phyloP scores from a whole-genome alignment of 139 green algal genomes.

The Tetradesmus obliquus region DNA sequence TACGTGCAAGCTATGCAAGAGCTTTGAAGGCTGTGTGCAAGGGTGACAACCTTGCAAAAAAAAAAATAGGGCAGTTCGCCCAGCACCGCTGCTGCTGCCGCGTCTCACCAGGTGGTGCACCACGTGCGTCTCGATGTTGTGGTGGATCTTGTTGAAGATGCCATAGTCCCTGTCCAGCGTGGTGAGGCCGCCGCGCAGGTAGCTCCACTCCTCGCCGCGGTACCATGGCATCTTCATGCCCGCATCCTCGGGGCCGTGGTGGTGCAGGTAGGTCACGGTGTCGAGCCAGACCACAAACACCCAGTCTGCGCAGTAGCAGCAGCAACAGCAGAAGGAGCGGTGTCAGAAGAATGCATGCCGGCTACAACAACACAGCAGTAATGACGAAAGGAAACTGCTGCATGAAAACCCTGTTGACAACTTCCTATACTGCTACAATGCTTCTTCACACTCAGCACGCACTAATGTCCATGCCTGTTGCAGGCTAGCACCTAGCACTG shows the following conservation, averaged over 20 bases:
- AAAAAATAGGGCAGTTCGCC: no score
- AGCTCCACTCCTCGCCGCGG: slow-evolving; percentile 95
- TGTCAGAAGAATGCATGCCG: no score
- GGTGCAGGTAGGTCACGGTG: slow-evolving; percentile 96
- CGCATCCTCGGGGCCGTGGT: slow-evolving; percentile 83
- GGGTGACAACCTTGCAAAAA: no score
- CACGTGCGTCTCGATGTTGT: slow-evolving; percentile 97
- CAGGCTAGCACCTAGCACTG: no score
- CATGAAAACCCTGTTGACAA: no score
- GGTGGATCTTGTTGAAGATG: slow-evolving; percentile 98
- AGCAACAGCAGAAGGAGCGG: background rate
- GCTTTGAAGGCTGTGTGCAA: no score
- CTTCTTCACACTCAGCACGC: no score
- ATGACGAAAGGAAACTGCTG: no score
- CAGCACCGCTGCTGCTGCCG: background rate
- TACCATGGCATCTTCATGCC: slow-evolving; percentile 94
- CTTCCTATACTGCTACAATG: no score
- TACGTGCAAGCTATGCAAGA: no score
- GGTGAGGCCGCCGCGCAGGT: slow-evolving; percentile 92
- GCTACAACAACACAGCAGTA: no score
- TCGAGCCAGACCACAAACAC: slow-evolving; percentile 96
- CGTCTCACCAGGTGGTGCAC: slow-evolving; percentile 69
- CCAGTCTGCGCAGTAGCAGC: slow-evolving; percentile 36
- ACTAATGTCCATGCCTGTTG: no score
- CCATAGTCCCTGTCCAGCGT: slow-evolving; percentile 95